A percentile compares a stretch with the other conserved stretches of the same genome.
Conservation (phyloP, 306 rosid genomes). For the Astragalus glycyphyllos region DNA sequence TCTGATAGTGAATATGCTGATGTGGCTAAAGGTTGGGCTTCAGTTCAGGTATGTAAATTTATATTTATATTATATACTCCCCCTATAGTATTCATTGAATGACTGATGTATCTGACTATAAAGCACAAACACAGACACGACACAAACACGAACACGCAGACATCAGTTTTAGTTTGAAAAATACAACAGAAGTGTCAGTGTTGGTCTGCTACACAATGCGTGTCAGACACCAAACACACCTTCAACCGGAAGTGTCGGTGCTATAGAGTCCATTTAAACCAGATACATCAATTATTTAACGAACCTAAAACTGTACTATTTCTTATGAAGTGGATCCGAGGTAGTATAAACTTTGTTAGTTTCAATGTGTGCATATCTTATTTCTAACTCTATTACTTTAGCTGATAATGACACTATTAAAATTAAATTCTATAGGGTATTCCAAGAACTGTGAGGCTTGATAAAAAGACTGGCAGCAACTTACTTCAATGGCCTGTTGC, state of each 20-base stretch:
- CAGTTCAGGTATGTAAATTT: slow-evolving; percentile 84
- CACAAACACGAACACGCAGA: no score
- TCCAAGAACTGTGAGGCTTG: slow-evolving; percentile 80
- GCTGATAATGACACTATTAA: neutral
- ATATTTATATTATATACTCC: no score
- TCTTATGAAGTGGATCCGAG: no score
- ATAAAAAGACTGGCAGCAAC: slow-evolving; percentile 72
- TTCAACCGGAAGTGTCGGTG: no score
- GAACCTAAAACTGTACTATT: neutral
- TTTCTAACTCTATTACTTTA: neutral
- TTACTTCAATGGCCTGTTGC: slow-evolving; percentile 94
- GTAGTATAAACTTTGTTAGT: neutral
- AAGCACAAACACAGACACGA: no score
- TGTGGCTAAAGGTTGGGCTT: slow-evolving; percentile 90
- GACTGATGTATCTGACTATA: no score
- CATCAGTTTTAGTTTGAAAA: no score
- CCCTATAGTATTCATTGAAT: no score
- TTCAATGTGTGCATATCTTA: neutral
- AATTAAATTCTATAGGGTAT: slow-evolving; percentile 55
- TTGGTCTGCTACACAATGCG: no score
- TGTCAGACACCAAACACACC: no score
- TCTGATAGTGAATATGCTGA: slow-evolving; percentile 88
- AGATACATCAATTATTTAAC: neutral
- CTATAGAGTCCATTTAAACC: no score
- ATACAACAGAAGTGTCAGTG: no score